These are phyloP conservation scores for Claviceps digitariae DNA, from an alignment of 2,329 filamentous ascomycete species.

Conservation along the genomic window DNA sequence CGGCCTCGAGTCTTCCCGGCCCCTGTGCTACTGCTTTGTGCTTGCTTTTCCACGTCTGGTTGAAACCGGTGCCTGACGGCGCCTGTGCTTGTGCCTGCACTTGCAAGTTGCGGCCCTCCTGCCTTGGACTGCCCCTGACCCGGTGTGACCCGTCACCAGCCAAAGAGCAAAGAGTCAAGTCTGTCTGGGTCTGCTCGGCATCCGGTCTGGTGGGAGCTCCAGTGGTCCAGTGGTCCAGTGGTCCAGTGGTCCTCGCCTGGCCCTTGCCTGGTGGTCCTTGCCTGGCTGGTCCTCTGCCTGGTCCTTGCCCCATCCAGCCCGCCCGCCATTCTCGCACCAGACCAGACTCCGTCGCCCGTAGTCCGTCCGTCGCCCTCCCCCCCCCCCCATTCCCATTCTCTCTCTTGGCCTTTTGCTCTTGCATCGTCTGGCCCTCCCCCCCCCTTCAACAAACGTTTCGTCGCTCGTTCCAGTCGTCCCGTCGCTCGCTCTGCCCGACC, in stretches of 20 bases:
- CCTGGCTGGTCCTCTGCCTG: neutral
- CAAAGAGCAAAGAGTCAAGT: no score
- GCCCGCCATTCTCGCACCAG: neutral
- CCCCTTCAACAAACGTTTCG: constrained; percentile 23
- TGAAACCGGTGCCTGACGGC: neutral
- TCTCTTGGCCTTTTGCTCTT: constrained; percentile 6
- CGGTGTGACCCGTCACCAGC: neutral
- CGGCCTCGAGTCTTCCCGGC: no score
- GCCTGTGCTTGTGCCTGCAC: neutral
- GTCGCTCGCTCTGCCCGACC: constrained; percentile 22
- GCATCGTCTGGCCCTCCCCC: constrained; percentile 13
- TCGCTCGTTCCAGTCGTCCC: constrained; percentile 24
- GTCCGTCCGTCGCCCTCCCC: constrained; percentile 5
- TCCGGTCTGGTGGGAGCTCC: no score
- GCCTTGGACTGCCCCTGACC: no score
- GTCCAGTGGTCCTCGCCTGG: no score
- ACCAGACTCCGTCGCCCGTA: neutral
- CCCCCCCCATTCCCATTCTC: constrained; percentile 2
- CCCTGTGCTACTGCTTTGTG: no score
- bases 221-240: no score
- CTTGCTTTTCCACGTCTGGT: no score
- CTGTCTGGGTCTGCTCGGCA: no score
- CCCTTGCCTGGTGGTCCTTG: neutral
- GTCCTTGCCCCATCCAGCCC: neutral
- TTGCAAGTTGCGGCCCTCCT: neutral